These are phyloP conservation scores for Naganishia randhawae DNA, from an alignment of 768 basidiomycete species.

Conservation along the genomic window DNA sequence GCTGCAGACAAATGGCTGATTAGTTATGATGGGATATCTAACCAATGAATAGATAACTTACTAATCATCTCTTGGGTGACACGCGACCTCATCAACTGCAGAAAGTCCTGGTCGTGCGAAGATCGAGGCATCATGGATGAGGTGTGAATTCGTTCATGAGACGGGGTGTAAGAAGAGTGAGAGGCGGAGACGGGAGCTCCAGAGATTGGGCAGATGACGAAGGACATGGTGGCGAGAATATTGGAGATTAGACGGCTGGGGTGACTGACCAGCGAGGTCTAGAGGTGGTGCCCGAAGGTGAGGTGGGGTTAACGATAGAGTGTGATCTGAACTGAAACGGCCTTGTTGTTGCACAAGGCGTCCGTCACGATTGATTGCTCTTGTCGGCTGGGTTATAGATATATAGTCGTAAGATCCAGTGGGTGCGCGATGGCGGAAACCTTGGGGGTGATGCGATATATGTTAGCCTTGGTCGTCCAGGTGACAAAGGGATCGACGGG, in stretches of 20 bases:
- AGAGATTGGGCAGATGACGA: conserved; percentile 11
- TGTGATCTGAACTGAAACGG: not conserved
- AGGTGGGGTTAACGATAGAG: not conserved
- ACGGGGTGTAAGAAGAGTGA: conserved; percentile 17
- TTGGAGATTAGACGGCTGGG: conserved; percentile 21
- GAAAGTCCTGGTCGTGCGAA: conserved; percentile 29
- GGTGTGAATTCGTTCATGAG: conserved; percentile 27
- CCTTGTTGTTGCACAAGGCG: not conserved
- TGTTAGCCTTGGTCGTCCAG: not conserved
- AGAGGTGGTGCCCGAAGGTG: conserved; percentile 3
- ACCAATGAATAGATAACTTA: conserved; percentile 4
- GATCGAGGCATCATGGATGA: conserved; percentile 29
- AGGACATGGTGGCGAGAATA: conserved; percentile 19
- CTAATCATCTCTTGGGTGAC: conserved; percentile 31
- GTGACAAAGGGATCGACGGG: conserved; percentile 15
- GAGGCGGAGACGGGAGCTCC: conserved; percentile 21
- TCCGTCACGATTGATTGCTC: not conserved
- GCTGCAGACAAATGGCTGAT: not conserved
- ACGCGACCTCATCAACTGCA: conserved; percentile 23
- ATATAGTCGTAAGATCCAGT: not conserved
- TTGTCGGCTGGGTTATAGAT: not conserved
- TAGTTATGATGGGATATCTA: not conserved
- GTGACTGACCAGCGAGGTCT: conserved; percentile 13
- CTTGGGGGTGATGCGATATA: not conserved
- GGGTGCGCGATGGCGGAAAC: not conserved